phyloP scores from a whole-genome alignment of 1,284 basidiomycete species.

The Ceratobasidium sp. region DNA sequence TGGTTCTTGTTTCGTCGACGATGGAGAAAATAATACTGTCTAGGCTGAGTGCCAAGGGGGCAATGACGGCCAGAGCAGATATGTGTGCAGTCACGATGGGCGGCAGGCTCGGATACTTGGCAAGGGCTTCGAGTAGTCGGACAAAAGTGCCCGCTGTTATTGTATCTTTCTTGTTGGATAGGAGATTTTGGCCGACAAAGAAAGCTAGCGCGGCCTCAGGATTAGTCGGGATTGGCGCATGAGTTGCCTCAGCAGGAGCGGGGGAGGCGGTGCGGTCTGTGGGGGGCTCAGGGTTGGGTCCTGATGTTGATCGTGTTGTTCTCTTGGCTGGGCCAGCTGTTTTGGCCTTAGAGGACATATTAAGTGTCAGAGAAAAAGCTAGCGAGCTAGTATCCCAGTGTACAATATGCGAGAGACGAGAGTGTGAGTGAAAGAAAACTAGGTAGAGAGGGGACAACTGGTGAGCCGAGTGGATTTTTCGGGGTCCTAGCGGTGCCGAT shows the following conservation, averaged over 20 bases:
- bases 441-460: neutral
- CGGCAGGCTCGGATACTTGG: neutral
- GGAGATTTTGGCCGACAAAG: neutral
- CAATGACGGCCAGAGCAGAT: neutral
- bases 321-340: neutral
- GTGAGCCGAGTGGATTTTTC: neutral
- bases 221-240: neutral
- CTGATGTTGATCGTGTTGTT: neutral
- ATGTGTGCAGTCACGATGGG: neutral
- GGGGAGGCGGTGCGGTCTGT: neutral
- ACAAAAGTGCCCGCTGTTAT: neutral
- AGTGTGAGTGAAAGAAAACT: neutral
- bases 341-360: neutral
- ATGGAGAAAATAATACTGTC: neutral
- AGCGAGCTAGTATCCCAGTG: neutral
- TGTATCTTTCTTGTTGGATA: neutral
- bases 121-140: neutral
- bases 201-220: neutral
- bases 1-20: neutral
- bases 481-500: slow-evolving; percentile 9
- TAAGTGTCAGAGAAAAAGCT: neutral
- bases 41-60: neutral
- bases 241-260: neutral
- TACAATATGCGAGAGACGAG: neutral
- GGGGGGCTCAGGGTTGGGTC: neutral